Evolutionary conservation across 2,329 filamentous ascomycete species (phyloP), one percentile per base, ranked within the genome.

Genomic region (Ceratocystis papillata): DNA sequence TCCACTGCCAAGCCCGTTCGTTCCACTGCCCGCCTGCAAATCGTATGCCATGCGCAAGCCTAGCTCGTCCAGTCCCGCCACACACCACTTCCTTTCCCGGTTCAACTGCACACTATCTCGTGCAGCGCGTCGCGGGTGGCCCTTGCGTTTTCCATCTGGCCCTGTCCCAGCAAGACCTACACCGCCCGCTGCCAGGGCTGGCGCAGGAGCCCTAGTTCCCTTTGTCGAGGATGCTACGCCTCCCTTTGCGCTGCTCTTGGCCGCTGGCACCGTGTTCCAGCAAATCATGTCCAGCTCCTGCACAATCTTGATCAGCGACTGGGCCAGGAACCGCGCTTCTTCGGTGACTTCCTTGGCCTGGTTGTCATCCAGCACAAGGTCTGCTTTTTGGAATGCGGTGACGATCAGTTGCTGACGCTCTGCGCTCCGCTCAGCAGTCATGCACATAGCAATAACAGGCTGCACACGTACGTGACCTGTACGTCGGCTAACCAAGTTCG

Each of bases 201-300:
- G 15, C 28, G 22, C 28, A 8, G 28, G 55, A 53, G 48, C 20
- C 22, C 20, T 25, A 15, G 22, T 33, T 33, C 30, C 30, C 30
- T 33, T 33, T 33, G 6, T 6, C 8, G 48, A 22, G 8, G n/a
- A 50, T 22, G 7, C 22, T 20, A 22, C 48, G 8, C 48, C 48
- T 6, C 53, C 53, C 22, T 5, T 57, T 25, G 22, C 53, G 20
- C 50, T 20, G 20, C 25, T 15, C 8, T 25, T 25, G 12, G 22
- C 22, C 53, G 22, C 5, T 7, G 28, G 55, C 55, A 20, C 50
- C 63, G 45, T 46, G n/a, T 30, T 12, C 46, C 60, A 63, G 22
- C 59, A 62, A 20, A 66, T 62, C 65, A 62, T 66, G 46, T 66
- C 65, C n/a, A 66, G 65, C 30, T 66, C 61, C 65, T 66, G 65